Percentiles rank a stretch among this genome's conserved stretches.
Evolutionary conservation across 2,329 filamentous ascomycete species (phyloP).

Genomic region (Neurospora crassa): DNA sequence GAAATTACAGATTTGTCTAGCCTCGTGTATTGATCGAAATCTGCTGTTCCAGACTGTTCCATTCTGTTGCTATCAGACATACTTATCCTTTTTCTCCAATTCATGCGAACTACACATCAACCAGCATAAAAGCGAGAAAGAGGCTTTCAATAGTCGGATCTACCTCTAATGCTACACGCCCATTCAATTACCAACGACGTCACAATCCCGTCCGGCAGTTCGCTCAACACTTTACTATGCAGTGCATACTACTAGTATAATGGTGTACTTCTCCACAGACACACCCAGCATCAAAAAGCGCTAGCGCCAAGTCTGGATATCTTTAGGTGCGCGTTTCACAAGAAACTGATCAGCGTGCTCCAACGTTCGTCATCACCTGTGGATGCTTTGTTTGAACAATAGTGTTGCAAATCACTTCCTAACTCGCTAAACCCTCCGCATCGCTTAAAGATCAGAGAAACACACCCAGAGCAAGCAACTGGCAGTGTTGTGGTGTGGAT

Average conservation of each 20-base stretch:
- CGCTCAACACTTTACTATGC: neutral
- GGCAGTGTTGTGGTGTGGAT: neutral
- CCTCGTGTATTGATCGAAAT: neutral
- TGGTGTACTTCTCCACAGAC: neutral
- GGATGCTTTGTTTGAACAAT: neutral
- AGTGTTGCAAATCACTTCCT: neutral
- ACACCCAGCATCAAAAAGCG: neutral
- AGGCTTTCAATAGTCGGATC: neutral
- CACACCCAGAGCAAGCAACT: neutral
- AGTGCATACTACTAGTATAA: neutral
- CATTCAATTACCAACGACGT: neutral
- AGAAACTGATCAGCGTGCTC: neutral
- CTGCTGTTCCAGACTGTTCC: neutral
- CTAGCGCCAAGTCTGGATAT: neutral
- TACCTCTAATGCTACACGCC: neutral
- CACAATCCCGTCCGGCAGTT: neutral
- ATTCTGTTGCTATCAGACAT: conserved; percentile 11
- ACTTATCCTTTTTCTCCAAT: conserved; percentile 6
- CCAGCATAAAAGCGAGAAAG: conserved; percentile 16
- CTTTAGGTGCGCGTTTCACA: neutral
- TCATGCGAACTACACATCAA: conserved; percentile 12
- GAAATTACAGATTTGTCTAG: conserved; percentile 11
- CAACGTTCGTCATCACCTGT: neutral
- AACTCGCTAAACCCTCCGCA: neutral
- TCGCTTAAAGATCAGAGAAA: neutral